Percentiles rank a stretch among this genome's conserved stretches.
Evolutionary conservation across 768 basidiomycete genomes (phyloP).

Genomic region (Pholiota conissans): DNA sequence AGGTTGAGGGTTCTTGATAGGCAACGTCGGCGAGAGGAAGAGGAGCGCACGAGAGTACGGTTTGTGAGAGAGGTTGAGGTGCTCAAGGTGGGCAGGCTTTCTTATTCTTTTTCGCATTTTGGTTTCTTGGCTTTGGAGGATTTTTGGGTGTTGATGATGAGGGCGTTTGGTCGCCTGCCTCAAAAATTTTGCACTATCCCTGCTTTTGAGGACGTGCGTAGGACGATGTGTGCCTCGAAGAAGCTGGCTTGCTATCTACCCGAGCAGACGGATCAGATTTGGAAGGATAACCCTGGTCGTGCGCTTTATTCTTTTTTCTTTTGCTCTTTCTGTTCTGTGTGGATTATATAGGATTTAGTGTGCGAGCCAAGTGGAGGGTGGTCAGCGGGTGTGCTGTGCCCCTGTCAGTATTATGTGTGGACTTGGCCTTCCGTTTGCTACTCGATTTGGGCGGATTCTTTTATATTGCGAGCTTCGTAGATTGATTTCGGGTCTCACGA

Average conservation of each 20-base stretch:
- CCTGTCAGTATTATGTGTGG: not conserved
- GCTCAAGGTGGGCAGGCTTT: slow-evolving; percentile 54
- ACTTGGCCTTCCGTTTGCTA: not conserved
- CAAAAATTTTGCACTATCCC: not conserved
- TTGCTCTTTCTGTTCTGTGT: not conserved
- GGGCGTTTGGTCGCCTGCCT: not conserved
- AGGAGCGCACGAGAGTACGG: slow-evolving; percentile 72
- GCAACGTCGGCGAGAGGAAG: slow-evolving; percentile 35
- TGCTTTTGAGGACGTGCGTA: not conserved
- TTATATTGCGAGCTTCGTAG: not conserved
- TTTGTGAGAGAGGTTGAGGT: slow-evolving; percentile 86
- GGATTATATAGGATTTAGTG: not conserved
- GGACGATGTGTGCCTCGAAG: not conserved
- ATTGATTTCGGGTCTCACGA: not conserved
- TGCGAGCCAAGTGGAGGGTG: not conserved
- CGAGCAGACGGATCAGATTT: not conserved
- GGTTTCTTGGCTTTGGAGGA: not conserved
- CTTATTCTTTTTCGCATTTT: slow-evolving; percentile 8
- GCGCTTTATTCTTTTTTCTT: not conserved
- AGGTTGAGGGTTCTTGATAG: not conserved
- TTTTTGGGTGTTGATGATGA: not conserved
- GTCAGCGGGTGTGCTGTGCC: not conserved
- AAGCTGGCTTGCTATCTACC: not conserved
- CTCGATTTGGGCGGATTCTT: not conserved
- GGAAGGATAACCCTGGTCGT: not conserved